A percentile compares a stretch with the other conserved stretches of the same genome.
phyloP scores from a whole-genome alignment of 352 stramenopile genomes.

The Phytophthora pistaciae region DNA sequence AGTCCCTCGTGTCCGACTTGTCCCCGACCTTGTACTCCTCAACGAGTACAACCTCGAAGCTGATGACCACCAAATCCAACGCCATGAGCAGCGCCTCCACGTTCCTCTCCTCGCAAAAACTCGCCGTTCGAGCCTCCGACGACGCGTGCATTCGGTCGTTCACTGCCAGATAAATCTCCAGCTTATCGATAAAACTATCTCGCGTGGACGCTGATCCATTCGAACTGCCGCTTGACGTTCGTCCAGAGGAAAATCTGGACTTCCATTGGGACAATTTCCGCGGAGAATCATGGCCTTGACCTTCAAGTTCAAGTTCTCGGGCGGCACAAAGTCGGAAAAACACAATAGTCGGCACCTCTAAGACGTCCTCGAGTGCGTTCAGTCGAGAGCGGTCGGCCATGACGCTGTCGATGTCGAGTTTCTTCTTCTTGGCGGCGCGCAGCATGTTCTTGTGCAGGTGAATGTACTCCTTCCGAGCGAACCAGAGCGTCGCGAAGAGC shows the following conservation, averaged over 20 bases:
- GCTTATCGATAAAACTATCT: conserved; percentile 46
- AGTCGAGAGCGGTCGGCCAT: conserved; percentile 56
- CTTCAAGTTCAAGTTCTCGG: conserved; percentile 75
- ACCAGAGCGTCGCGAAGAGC: conserved; percentile 64
- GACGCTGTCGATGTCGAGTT: conserved; percentile 53
- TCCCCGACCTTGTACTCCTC: conserved; percentile 39
- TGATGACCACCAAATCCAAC: conserved; percentile 70
- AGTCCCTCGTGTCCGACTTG: conserved; percentile 53
- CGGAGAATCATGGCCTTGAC: conserved; percentile 66
- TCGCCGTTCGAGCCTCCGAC: conserved; percentile 49
- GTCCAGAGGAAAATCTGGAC: conserved; percentile 56
- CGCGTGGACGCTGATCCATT: conserved; percentile 9
- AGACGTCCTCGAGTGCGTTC: conserved; percentile 71
- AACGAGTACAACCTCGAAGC: conserved; percentile 53
- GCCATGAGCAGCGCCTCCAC: conserved; percentile 74
- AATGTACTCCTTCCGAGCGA: conserved; percentile 79
- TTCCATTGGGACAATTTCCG: conserved; percentile 82
- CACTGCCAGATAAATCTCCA: conserved; percentile 62
- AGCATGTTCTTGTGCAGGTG: conserved; percentile 78
- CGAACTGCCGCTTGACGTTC: conserved; percentile 31
- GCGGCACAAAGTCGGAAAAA: conserved; percentile 81
- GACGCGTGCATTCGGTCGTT: conserved; percentile 74
- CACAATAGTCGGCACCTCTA: conserved; percentile 83
- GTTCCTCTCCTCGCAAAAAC: conserved; percentile 52
- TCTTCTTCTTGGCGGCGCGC: conserved; percentile 71